Evolutionary conservation across 306 rosid genomes (phyloP), one percentile per base, ranked within the genome.

Genomic region (Vicia villosa): DNA sequence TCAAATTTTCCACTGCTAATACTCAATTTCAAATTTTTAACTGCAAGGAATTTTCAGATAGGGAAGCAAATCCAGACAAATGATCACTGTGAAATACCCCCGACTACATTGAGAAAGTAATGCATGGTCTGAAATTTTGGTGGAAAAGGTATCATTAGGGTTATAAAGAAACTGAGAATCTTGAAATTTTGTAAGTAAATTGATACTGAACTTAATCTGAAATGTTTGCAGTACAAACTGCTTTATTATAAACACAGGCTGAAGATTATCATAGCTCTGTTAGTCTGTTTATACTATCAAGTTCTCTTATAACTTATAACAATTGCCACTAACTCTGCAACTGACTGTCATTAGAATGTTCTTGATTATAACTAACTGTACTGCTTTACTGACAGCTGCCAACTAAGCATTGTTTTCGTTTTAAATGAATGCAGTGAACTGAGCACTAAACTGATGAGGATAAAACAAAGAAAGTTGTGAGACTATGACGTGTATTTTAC

Each of bases 401-500:
- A 60, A 42, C 68, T 38, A 62, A 10, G 32, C 34, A 62, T 12
- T 20, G 68, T 22, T 24, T 38, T 17, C 17, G 3, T n/a, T 3
- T 6, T 19, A 40, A 17, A 62, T 12, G 50, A 62, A 19, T 40
- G 32, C 51, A 63, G 67, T 62, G 20, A 17, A 37, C 67, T 17
- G 49, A 19, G 20, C 51, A 40, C 17, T 20, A 19, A 62, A 30
- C 20, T 19, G 32, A 61, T 61, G 47, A 26, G 40, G 65, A n/a
- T 50, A 76, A 63, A 20, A 38, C 15, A 40, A 16, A 34, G 38
- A 30, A 19, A 34, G 38, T 7, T 7, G 49, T 42, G 45, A 22
- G 36, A n/a, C 54, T 3, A 61, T 26, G 26, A 36, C 20, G 15
- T 55, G 65, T 66, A 58, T 40, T 76, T 58, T 85, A 91, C 97